These are phyloP conservation scores for Coemansia sp. DNA, from an alignment of 192 early-diverging fungal genomes.

Conservation along the genomic window DNA sequence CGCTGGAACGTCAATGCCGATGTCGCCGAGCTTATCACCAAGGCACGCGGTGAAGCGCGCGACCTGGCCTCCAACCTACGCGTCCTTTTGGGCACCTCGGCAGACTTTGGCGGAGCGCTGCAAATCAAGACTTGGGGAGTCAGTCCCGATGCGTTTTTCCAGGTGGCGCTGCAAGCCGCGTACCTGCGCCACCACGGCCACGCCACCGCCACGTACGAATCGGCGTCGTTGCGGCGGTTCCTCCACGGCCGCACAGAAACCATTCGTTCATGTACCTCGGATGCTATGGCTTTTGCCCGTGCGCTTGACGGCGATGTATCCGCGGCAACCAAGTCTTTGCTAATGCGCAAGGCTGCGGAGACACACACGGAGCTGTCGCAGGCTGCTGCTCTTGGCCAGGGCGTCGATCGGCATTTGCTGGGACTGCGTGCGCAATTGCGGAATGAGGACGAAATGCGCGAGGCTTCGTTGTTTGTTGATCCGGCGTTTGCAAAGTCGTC, in stretches of 20 bases:
- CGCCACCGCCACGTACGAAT: slow-evolving; percentile 75
- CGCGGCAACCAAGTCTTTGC: slow-evolving; percentile 49
- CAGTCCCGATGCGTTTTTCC: slow-evolving; percentile 89
- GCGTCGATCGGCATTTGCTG: slow-evolving; percentile 91
- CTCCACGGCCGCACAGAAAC: slow-evolving; percentile 92
- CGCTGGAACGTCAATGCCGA: slow-evolving; percentile 68
- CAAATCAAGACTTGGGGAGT: slow-evolving; percentile 82
- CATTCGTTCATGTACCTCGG: slow-evolving; percentile 75
- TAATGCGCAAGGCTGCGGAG: slow-evolving; percentile 67
- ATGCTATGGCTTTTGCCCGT: slow-evolving; percentile 75
- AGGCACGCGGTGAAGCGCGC: slow-evolving; percentile 65
- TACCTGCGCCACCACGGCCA: slow-evolving; percentile 74
- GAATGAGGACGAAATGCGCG: slow-evolving; percentile 61
- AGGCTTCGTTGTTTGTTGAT: slow-evolving; percentile 75
- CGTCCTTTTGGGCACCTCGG: slow-evolving; percentile 68
- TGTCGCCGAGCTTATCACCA: slow-evolving; percentile 59
- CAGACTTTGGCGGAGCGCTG: slow-evolving; percentile 72
- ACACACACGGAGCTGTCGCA: slow-evolving; percentile 75
- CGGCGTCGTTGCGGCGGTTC: slow-evolving; percentile 72
- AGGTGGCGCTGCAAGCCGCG: slow-evolving; percentile 87
- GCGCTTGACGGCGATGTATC: slow-evolving; percentile 66
- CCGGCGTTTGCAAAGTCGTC: slow-evolving; percentile 75
- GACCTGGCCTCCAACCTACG: slow-evolving; percentile 71
- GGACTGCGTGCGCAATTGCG: slow-evolving; percentile 76
- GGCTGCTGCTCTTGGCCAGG: slow-evolving; percentile 74